phyloP scores from a whole-genome alignment of 768 basidiomycete species.

The Phlebiopsis gigantea region DNA sequence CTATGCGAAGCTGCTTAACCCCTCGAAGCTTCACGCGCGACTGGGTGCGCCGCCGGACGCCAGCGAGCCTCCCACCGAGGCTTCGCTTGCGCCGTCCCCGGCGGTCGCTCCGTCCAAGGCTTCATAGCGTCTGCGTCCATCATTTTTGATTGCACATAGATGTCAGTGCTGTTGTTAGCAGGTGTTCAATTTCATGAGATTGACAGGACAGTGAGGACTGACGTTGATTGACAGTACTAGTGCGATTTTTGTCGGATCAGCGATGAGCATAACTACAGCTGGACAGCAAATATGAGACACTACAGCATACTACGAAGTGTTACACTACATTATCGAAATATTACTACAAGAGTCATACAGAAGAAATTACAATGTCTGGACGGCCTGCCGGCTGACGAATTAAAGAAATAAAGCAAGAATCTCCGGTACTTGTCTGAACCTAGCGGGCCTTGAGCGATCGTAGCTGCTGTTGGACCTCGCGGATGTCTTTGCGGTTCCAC shows the following conservation, averaged over 20 bases:
- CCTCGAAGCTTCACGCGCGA: slow-evolving; percentile 49
- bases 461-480: slow-evolving; percentile 34
- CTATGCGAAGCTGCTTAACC: slow-evolving; percentile 74
- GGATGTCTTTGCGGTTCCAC: slow-evolving; percentile 36
- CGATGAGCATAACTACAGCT: background rate
- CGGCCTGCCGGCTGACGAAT: background rate
- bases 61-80: slow-evolving; percentile 17
- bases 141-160: background rate
- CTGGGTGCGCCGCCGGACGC: slow-evolving; percentile 51
- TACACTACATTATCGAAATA: background rate
- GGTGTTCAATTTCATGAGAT: background rate
- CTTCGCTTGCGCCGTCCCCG: slow-evolving; percentile 19
- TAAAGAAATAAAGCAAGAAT: background rate
- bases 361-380: background rate
- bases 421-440: background rate
- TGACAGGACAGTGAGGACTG: no score
- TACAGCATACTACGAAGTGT: background rate
- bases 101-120: slow-evolving; percentile 14
- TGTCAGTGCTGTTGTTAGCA: background rate
- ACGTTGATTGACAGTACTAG: no score
- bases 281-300: background rate
- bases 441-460: slow-evolving; percentile 21
- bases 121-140: background rate
- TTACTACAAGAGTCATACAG: background rate
- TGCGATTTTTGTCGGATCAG: background rate